A percentile compares a stretch with the other conserved stretches of the same genome.
phyloP scores from a whole-genome alignment of 2,329 filamentous ascomycete genomes.

The Zelopaecilomyces penicillatus region DNA sequence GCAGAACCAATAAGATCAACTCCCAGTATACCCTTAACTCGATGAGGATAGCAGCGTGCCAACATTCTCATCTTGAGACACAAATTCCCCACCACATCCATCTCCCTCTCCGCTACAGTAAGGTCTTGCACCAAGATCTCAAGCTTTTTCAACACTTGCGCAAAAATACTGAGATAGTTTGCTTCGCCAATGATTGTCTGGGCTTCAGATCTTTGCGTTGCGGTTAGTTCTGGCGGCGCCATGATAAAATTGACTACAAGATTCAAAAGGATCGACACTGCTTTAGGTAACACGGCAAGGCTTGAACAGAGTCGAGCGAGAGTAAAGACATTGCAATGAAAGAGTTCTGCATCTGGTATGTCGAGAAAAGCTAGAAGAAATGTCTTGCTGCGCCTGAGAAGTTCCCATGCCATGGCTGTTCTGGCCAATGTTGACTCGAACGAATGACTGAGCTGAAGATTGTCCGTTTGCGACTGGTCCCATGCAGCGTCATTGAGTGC shows the following conservation, averaged over 20 bases:
- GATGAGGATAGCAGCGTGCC: constrained; percentile 2
- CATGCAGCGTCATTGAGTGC: constrained; percentile 1
- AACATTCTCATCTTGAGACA: constrained; percentile 3
- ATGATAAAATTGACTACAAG: background rate
- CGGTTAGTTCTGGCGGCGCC: background rate
- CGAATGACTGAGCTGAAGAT: background rate
- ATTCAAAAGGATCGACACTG: constrained; percentile 5
- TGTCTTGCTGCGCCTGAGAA: constrained; percentile 4
- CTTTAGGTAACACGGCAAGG: background rate
- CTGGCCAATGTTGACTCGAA: background rate
- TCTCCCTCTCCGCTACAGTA: background rate
- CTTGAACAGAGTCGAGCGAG: constrained; percentile 4
- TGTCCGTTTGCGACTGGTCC: background rate
- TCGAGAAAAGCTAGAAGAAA: constrained; percentile 2
- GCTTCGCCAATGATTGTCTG: constrained; percentile 5
- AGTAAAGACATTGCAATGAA: constrained; percentile 3
- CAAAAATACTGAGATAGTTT: constrained; percentile 2
- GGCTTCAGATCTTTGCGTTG: constrained; percentile 2
- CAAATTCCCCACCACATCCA: constrained; percentile 1
- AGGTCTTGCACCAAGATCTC: constrained; percentile 2
- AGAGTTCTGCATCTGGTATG: constrained; percentile 4
- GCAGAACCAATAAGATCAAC: background rate
- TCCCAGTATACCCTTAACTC: background rate
- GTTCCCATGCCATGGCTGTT: constrained; percentile 7
- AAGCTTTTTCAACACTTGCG: constrained; percentile 4